phyloP scores from a whole-genome alignment of 306 rosid species.

The Citrullus amarus region DNA sequence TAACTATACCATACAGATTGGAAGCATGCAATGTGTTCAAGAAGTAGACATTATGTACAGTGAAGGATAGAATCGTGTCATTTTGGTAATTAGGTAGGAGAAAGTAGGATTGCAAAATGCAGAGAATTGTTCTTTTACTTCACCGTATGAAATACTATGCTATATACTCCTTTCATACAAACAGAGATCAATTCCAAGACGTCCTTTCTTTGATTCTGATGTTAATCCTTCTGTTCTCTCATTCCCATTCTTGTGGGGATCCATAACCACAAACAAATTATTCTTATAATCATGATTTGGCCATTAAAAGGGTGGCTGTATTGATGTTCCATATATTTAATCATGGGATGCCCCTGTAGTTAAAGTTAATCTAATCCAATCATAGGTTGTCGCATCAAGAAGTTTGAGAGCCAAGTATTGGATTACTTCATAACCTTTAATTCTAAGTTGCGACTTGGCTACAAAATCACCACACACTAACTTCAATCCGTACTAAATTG shows the following conservation, averaged over 20 bases:
- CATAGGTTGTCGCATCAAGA: not conserved
- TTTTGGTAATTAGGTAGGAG: constrained; percentile 3
- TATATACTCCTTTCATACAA: not conserved
- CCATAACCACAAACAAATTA: not conserved
- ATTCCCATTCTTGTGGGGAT: not conserved
- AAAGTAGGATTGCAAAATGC: not conserved
- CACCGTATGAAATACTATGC: not conserved
- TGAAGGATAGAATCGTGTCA: not conserved
- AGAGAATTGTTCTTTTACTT: not conserved
- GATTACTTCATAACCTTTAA: not conserved
- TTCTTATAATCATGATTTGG: not conserved
- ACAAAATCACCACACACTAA: constrained; percentile 2
- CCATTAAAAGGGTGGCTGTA: not conserved
- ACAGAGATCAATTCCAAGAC: not conserved
- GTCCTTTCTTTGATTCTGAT: not conserved
- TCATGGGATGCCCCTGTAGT: not conserved
- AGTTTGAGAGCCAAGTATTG: not conserved
- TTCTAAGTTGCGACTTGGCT: not conserved
- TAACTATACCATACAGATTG: not conserved
- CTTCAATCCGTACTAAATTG: not conserved
- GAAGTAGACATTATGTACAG: not conserved
- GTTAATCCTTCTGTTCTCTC: not conserved
- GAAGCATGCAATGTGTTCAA: constrained; percentile 1
- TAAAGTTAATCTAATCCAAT: not conserved
- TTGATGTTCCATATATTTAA: not conserved